Percentiles rank a stretch among this genome's conserved stretches.
phyloP scores from a whole-genome alignment of 176 grass and related monocot genomes.

The Alopecurus myosuroides region DNA sequence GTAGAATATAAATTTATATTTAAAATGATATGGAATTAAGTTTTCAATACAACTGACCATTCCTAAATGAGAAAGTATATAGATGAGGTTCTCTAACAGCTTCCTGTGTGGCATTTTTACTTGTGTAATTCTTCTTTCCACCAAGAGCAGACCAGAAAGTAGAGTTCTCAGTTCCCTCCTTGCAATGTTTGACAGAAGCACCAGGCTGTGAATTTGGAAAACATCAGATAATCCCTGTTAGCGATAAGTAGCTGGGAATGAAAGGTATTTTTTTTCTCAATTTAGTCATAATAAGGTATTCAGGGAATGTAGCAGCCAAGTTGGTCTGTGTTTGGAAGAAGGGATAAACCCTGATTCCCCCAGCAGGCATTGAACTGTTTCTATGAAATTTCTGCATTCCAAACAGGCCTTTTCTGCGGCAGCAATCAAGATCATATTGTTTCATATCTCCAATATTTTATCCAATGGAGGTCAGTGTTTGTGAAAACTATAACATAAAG shows the following conservation, averaged over 20 bases:
- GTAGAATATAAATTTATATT: neutral
- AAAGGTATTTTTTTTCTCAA: neutral
- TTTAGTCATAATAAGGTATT: slow-evolving; percentile 1
- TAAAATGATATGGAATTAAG: neutral
- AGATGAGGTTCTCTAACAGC: slow-evolving; percentile 78
- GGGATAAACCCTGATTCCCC: neutral
- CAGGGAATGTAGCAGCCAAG: neutral
- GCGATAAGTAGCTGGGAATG: neutral
- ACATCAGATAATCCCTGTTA: slow-evolving; percentile 11
- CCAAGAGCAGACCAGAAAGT: slow-evolving; percentile 85
- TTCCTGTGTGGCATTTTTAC: slow-evolving; percentile 49
- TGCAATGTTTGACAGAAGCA: slow-evolving; percentile 67
- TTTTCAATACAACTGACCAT: slow-evolving; percentile 43
- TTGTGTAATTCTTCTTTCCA: slow-evolving; percentile 75
- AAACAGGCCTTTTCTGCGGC: neutral
- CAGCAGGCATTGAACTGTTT: neutral
- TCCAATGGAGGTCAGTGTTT: neutral
- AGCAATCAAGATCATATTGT: neutral
- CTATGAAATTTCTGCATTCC: neutral
- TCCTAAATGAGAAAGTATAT: slow-evolving; percentile 65
- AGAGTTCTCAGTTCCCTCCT: slow-evolving; percentile 86
- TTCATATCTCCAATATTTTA: neutral
- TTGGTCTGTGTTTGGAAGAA: neutral
- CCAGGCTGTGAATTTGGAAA: slow-evolving; percentile 51
- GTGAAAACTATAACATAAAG: neutral